These are phyloP conservation scores for Diaporthe vexans DNA, from an alignment of 2,329 filamentous ascomycete species.

Conservation along the genomic window DNA sequence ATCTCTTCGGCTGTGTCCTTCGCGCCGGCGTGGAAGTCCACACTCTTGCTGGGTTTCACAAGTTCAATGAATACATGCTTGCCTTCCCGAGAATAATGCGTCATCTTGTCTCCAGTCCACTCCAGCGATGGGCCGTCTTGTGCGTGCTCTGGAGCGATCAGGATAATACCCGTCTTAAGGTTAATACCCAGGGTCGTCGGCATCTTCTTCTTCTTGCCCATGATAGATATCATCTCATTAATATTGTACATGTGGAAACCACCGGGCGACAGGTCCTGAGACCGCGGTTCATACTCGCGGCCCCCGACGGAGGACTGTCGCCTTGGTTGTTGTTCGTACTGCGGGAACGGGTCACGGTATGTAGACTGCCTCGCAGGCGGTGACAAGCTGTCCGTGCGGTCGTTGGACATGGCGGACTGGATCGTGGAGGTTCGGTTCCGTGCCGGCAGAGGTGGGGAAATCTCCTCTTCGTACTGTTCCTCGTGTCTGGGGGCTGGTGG, in stretches of 20 bases:
- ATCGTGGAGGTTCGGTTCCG: conserved; percentile 71
- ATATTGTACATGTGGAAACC: conserved; percentile 97
- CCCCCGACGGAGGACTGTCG: conserved; percentile 14
- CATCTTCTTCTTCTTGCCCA: conserved; percentile 98
- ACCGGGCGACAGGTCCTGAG: conserved; percentile 71
- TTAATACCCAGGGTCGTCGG: conserved; percentile 97
- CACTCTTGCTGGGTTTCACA: conserved; percentile 90
- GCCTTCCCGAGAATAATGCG: conserved; percentile 97
- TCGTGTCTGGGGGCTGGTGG: conserved; percentile 57
- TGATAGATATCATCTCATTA: conserved; percentile 96
- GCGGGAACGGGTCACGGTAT: conserved; percentile 42
- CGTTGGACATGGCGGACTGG: conserved; percentile 46
- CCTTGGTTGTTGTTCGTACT: conserved; percentile 52
- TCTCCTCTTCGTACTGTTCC: conserved; percentile 76
- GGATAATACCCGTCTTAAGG: conserved; percentile 86
- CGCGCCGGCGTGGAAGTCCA: conserved; percentile 96
- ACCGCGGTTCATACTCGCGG: conserved; percentile 48
- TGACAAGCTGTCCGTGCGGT: conserved; percentile 48
- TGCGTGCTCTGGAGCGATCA: conserved; percentile 89
- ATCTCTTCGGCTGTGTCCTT: conserved; percentile 98
- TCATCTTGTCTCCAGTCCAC: conserved; percentile 95
- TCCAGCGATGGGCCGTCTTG: conserved; percentile 88
- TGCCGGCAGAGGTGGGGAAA: conserved; percentile 73
- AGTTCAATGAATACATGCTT: conserved; percentile 98
- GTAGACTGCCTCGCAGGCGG: conserved; percentile 52